Base-by-base conservation (phyloP, 331 rosid genomes). In the Stylosanthes scabra region DNA sequence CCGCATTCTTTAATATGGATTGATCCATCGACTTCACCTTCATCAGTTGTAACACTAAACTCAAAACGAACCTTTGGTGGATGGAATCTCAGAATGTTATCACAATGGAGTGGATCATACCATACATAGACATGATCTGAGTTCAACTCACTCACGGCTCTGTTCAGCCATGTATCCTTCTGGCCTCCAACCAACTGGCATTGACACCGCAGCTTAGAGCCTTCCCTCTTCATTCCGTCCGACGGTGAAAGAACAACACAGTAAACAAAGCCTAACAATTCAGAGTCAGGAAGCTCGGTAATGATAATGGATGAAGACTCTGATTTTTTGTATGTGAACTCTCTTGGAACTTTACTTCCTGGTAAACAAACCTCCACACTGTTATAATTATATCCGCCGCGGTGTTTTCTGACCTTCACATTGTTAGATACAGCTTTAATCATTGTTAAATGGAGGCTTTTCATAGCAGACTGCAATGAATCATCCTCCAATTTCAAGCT, bases 1-100 rank as follows among this genome's bases (percentile, higher is more conserved):
- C 78, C 70, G 1, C 78, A 74, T 63, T 64, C 57, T 27, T 74
- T 41, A 6, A 74, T 54, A 8, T 64, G 2, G n/a, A 73, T 39
- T 6, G 54, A 62, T 14, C 27, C 46, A 52, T 74, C 47, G 27
- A n/a, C n/a, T 63, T 64, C 70, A 62, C 70, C 62, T 7, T 0
- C 9, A 37, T 20, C 56, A 16, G 45, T 54, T n/a, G 25, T 4
- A 52, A 74, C 58, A 41, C 11, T 5, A 8, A 74, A 74, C 39
- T 64, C 25, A 28, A 74, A 74, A 41, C 58, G 49, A 59, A 72
- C 15, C 39, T 45, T 7, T n/a, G 16, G 60, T 59, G 45, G 9
- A 59, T 46, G 1, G 50, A 66, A 52, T 3, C 37, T 61, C n/a
- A 20, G 40, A 8, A 52, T n/a, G 9, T n/a, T 34, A 27, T 13